Percentiles rank a stretch among this genome's conserved stretches.
Evolutionary conservation across 768 basidiomycete species (phyloP).

Genomic region (Coprinopsis marcescibilis): DNA sequence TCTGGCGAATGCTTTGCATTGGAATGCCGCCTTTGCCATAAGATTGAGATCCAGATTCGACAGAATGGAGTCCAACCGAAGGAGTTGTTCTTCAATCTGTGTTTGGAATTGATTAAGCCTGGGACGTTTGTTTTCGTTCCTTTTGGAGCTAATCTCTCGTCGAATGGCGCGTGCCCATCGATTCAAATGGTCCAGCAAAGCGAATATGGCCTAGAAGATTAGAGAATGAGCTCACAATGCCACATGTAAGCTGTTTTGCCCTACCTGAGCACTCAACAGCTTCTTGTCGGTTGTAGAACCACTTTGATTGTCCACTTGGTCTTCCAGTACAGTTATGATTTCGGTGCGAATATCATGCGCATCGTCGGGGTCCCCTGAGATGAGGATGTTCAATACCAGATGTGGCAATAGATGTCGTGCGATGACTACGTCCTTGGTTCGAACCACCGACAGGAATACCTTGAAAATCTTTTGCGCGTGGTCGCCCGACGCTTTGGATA

Average conservation of each 20-base stretch:
- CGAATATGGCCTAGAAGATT: constrained; percentile 75
- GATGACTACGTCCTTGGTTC: constrained; percentile 90
- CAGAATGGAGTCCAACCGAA: constrained; percentile 73
- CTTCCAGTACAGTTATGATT: constrained; percentile 74
- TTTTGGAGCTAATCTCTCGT: constrained; percentile 51
- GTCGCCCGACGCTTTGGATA: constrained; percentile 52
- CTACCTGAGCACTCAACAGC: constrained; percentile 89
- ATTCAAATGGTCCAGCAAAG: constrained; percentile 90
- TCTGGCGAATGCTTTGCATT: constrained; percentile 91
- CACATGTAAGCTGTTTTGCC: too few relatives aligned
- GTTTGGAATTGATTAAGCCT: constrained; percentile 30
- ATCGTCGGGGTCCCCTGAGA: constrained; percentile 64
- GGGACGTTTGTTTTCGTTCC: constrained; percentile 44
- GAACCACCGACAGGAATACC: constrained; percentile 71
- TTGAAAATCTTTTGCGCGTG: constrained; percentile 68
- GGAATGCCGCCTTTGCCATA: constrained; percentile 89
- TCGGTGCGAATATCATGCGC: constrained; percentile 65
- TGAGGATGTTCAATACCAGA: constrained; percentile 78
- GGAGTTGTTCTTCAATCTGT: constrained; percentile 53
- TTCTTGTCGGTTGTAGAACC: constrained; percentile 69
- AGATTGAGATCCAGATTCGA: constrained; percentile 80
- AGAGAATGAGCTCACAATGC: background rate
- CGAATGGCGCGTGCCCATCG: constrained; percentile 79
- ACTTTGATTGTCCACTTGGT: constrained; percentile 69
- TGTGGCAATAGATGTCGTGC: constrained; percentile 89